Conservation (phyloP, 1,139 yeast species). For the Martiniozyma asiatica region DNA sequence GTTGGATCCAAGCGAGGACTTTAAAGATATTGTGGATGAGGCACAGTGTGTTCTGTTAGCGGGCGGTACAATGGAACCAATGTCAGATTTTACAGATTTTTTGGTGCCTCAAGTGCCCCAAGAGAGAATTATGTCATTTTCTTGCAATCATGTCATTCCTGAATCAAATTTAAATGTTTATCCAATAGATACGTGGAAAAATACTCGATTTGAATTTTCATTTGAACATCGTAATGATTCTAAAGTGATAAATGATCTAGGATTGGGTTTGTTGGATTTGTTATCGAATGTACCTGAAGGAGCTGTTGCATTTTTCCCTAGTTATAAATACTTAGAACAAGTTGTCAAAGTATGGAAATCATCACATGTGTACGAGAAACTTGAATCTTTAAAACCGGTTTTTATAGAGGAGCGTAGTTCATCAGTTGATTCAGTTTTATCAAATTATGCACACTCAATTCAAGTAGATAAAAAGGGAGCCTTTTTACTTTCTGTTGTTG, state of each 20-base stretch:
- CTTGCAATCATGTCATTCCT: conserved; percentile 84
- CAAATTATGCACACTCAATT: conserved; percentile 35
- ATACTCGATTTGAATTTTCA: conserved; percentile 47
- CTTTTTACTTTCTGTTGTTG: conserved; percentile 72
- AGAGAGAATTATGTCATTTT: conserved; percentile 38
- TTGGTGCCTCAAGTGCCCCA: conserved; percentile 49
- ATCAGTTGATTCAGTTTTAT: conserved; percentile 34
- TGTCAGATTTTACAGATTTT: conserved; percentile 51
- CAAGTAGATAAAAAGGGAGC: conserved; percentile 36
- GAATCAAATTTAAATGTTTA: conserved; percentile 51
- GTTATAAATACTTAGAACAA: conserved; percentile 57
- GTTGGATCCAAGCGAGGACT: conserved; percentile 68
- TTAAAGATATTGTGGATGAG: conserved; percentile 52
- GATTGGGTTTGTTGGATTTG: conserved; percentile 34
- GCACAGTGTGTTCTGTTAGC: conserved; percentile 69
- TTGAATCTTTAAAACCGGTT: conserved; percentile 31
- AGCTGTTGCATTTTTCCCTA: conserved; percentile 72
- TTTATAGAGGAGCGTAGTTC: conserved; percentile 47
- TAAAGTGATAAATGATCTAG: conserved; percentile 39
- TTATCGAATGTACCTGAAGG: conserved; percentile 54
- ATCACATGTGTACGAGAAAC: conserved; percentile 21
- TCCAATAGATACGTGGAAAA: conserved; percentile 26
- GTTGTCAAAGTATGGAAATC: conserved; percentile 41
- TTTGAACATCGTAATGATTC: conserved; percentile 46
- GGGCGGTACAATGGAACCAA: conserved; percentile 97